Evolutionary conservation across 2,329 filamentous ascomycete genomes (phyloP).

Genomic region (Macroventuria anomochaeta): DNA sequence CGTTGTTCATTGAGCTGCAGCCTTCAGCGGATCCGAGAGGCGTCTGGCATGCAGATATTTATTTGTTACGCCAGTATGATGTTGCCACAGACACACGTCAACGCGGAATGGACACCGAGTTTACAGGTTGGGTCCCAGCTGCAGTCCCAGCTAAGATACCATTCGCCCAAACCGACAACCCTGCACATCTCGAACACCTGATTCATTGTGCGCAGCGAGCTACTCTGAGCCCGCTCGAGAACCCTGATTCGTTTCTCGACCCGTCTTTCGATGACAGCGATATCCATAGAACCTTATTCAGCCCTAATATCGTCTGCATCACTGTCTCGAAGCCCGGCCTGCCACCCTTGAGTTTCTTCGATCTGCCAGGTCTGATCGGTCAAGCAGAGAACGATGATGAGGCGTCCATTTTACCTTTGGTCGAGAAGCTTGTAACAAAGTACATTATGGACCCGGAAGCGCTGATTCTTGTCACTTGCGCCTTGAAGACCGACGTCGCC

Average conservation of each 20-base stretch:
- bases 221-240: conserved; percentile 69
- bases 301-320: conserved; percentile 79
- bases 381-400: conserved; percentile 61
- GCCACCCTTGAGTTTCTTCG: conserved; percentile 80
- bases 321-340: conserved; percentile 75
- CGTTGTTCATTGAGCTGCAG: conserved; percentile 77
- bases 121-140: conserved; percentile 69
- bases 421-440: conserved; percentile 71
- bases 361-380: conserved; percentile 82
- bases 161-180: conserved; percentile 70
- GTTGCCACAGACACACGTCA: conserved; percentile 55
- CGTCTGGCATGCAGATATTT: conserved; percentile 71
- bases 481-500: conserved; percentile 79
- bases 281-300: conserved; percentile 68
- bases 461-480: conserved; percentile 77
- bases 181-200: conserved; percentile 68
- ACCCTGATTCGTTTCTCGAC: conserved; percentile 52
- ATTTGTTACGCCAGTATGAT: conserved; percentile 68
- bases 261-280: conserved; percentile 3
- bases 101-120: conserved; percentile 50
- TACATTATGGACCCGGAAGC: conserved; percentile 75
- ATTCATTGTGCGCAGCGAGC: conserved; percentile 79
- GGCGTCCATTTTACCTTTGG: conserved; percentile 68
- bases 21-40: conserved; percentile 54
- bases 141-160: conserved; percentile 52